Conservation (phyloP, 2,329 filamentous ascomycete species). For the Pseudopithomyces chartarum region DNA sequence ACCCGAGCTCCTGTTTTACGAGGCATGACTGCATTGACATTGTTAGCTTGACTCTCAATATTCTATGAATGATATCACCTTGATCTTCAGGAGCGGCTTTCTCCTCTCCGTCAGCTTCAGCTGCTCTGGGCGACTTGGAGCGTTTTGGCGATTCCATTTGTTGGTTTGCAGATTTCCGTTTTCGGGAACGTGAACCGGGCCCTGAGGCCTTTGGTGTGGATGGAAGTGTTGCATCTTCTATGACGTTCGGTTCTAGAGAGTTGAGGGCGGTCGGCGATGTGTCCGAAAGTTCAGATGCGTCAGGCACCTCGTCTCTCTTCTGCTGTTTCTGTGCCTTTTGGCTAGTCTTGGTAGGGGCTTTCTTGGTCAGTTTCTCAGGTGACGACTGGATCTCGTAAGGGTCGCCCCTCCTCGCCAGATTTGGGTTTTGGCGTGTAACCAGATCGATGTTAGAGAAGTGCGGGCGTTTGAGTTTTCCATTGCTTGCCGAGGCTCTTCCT, state of each 20-base stretch:
- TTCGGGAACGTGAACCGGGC: background rate
- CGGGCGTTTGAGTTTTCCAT: constrained; percentile 26
- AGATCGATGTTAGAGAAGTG: constrained; percentile 13
- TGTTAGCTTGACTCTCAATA: too few species aligned
- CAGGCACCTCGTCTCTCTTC: constrained; percentile 10
- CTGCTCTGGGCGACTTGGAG: background rate
- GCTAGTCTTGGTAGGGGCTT: constrained; percentile 13
- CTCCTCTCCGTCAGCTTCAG: background rate
- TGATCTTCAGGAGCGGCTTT: background rate
- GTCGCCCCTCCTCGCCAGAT: constrained; percentile 17
- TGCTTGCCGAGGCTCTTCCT: constrained; percentile 1
- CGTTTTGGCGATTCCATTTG: background rate
- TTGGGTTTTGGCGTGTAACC: constrained; percentile 4
- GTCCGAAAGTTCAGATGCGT: background rate
- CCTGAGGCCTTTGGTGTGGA: background rate
- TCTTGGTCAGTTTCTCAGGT: constrained; percentile 21
- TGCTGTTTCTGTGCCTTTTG: constrained; percentile 14
- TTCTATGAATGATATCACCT: too few species aligned
- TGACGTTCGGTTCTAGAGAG: background rate
- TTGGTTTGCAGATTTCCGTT: background rate
- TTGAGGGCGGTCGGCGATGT: background rate
- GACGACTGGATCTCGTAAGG: constrained; percentile 26
- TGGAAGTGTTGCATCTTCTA: background rate
- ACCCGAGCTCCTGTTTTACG: background rate
- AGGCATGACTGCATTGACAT: background rate